Evolutionary conservation across 805 yeast genomes (phyloP).

Genomic region (Nakazawaea pomicola): DNA sequence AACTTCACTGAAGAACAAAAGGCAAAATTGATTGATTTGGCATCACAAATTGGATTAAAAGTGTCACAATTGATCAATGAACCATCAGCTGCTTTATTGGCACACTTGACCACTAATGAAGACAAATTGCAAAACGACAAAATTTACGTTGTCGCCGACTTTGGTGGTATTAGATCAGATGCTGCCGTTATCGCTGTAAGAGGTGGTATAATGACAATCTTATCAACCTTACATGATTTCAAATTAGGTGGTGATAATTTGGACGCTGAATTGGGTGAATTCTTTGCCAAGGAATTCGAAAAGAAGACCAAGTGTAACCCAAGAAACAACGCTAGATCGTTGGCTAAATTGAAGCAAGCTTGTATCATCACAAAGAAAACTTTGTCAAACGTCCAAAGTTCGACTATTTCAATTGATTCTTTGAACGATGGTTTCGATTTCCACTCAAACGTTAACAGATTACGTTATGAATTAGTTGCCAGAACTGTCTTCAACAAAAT

Average conservation of each 20-base stretch:
- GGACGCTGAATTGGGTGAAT: slow-evolving; percentile 75
- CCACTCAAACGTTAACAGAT: slow-evolving; percentile 88
- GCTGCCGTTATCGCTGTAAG: slow-evolving; percentile 91
- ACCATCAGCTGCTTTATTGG: slow-evolving; percentile 86
- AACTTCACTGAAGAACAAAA: slow-evolving; percentile 76
- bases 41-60: slow-evolving; percentile 68
- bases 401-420: slow-evolving; percentile 92
- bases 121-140: slow-evolving; percentile 56
- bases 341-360: slow-evolving; percentile 84
- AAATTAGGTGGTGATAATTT: slow-evolving; percentile 85
- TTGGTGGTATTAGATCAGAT: slow-evolving; percentile 94
- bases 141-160: slow-evolving; percentile 87
- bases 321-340: slow-evolving; percentile 71
- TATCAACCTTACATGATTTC: slow-evolving; percentile 79
- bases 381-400: slow-evolving; percentile 78
- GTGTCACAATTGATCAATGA: slow-evolving; percentile 87
- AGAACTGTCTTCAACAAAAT: slow-evolving; percentile 73
- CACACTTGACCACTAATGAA: slow-evolving; percentile 55
- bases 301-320: slow-evolving; percentile 83
- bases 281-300: slow-evolving; percentile 90
- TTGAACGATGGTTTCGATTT: slow-evolving; percentile 92
- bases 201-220: slow-evolving; percentile 88
- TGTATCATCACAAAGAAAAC: slow-evolving; percentile 86
- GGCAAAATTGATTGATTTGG: slow-evolving; percentile 52
- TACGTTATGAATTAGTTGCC: slow-evolving; percentile 86